Conservation (phyloP, 345 rosid species). For the Eucalyptus pauciflora region DNA sequence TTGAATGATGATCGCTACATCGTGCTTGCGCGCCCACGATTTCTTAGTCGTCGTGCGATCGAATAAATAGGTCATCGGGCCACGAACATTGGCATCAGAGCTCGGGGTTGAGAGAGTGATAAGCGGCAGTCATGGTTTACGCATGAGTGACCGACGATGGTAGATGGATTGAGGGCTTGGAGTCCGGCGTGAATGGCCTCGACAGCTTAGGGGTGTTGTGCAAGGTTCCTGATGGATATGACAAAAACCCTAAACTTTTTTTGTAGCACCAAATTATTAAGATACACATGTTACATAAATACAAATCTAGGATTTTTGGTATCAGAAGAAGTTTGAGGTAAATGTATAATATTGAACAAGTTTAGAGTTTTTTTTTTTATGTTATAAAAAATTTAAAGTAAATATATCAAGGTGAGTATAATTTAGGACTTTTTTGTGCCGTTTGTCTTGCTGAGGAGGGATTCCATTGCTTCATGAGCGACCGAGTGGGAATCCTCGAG, state of each 20-base stretch:
- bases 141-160: background rate
- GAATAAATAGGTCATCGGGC: background rate
- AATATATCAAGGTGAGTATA: too few relatives aligned
- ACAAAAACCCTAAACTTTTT: too few relatives aligned
- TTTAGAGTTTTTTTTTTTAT: too few relatives aligned
- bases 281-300: too few relatives aligned
- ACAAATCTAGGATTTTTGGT: rapidly evolving
- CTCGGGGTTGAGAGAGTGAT: rapidly evolving
- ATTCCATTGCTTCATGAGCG: background rate
- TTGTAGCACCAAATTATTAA: too few relatives aligned
- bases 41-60: background rate
- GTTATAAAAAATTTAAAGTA: too few relatives aligned
- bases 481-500: background rate
- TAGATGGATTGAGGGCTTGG: background rate
- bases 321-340: too few relatives aligned
- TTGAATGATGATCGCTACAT: background rate
- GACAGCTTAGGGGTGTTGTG: rapidly evolving
- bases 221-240: rapidly evolving
- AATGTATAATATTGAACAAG: too few relatives aligned
- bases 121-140: background rate
- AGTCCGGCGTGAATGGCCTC: background rate
- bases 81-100: background rate
- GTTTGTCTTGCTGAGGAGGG: background rate
- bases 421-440: too few relatives aligned
- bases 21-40: background rate